Conservation (phyloP, 306 rosid genomes). For the Fagus sylvatica region DNA sequence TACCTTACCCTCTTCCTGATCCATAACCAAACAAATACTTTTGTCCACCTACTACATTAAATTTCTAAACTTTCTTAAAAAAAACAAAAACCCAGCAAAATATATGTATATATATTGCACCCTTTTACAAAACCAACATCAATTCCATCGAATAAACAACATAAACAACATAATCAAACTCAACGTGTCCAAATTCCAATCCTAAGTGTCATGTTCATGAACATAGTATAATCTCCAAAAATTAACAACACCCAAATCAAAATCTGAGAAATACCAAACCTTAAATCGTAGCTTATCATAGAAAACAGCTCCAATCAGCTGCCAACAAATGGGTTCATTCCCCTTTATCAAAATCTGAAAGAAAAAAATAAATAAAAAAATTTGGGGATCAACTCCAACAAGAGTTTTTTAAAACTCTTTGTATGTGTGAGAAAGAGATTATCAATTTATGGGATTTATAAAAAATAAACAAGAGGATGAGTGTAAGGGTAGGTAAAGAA, state of each 20-base stretch:
- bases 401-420: conserved; percentile 9
- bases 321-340: conserved; percentile 17
- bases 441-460: conserved; percentile 5
- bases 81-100: conserved; percentile 18
- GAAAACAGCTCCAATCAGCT: conserved; percentile 28
- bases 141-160: conserved; percentile 10
- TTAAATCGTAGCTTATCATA: conserved; percentile 8
- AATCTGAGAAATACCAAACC: conserved; percentile 18
- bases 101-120: conserved; percentile 11
- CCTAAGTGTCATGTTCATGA: conserved; percentile 9
- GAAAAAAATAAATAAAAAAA: conserved; percentile 2
- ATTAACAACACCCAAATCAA: conserved; percentile 7
- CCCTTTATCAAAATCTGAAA: not conserved
- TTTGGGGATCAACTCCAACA: conserved; percentile 32
- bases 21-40: conserved; percentile 41
- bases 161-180: conserved; percentile 38
- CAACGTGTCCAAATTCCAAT: conserved; percentile 23
- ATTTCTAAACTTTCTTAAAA: conserved; percentile 21
- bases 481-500: conserved; percentile 42
- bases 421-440: conserved; percentile 2
- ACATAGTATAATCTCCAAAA: conserved; percentile 17
- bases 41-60: conserved; percentile 21
- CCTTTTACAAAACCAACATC: conserved; percentile 22
- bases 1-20: conserved; percentile 32
- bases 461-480: conserved; percentile 3